These are phyloP conservation scores for Cutaneotrichosporon daszewskae DNA, from an alignment of 1,284 basidiomycete genomes.

Conservation along the genomic window DNA sequence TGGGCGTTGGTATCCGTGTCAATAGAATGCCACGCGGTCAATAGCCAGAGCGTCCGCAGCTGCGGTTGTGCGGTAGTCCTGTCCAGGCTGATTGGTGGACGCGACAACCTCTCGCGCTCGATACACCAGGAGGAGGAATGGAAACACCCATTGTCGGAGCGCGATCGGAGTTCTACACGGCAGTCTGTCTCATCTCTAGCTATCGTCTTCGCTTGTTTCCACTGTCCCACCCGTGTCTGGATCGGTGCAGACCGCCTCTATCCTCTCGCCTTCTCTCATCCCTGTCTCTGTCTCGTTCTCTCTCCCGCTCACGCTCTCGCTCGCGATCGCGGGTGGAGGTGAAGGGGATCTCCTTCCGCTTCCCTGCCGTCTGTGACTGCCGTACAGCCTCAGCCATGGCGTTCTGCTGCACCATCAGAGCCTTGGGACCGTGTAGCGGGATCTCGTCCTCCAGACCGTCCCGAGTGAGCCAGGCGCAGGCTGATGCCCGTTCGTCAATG, in stretches of 20 bases:
- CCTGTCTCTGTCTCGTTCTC: constrained; percentile 8
- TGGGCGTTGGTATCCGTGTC: too few species aligned
- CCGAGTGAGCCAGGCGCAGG: constrained; percentile 58
- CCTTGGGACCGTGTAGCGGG: constrained; percentile 25
- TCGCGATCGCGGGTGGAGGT: constrained; percentile 25
- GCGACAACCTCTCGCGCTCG: too few species aligned
- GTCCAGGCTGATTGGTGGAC: too few species aligned
- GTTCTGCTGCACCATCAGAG: constrained; percentile 53
- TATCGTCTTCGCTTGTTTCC: too few species aligned
- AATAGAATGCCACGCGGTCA: too few species aligned
- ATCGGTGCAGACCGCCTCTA: not conserved
- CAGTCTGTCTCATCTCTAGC: too few species aligned
- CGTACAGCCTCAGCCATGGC: constrained; percentile 56
- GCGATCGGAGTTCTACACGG: too few species aligned
- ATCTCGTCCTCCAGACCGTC: constrained; percentile 23
- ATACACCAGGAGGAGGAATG: too few species aligned
- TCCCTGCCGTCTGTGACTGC: constrained; percentile 53
- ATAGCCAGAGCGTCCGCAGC: too few species aligned
- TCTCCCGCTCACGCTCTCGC: constrained; percentile 13
- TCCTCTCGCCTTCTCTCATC: constrained; percentile 5
- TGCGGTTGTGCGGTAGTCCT: too few species aligned
- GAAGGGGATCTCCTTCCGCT: constrained; percentile 59
- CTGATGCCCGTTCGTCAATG: constrained; percentile 75
- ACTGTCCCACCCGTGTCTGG: constrained; percentile 2
- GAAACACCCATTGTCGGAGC: too few species aligned